These are phyloP conservation scores for Groenewaldozyma auringiensis DNA, from an alignment of 1,139 yeast species.

Conservation along the genomic window DNA sequence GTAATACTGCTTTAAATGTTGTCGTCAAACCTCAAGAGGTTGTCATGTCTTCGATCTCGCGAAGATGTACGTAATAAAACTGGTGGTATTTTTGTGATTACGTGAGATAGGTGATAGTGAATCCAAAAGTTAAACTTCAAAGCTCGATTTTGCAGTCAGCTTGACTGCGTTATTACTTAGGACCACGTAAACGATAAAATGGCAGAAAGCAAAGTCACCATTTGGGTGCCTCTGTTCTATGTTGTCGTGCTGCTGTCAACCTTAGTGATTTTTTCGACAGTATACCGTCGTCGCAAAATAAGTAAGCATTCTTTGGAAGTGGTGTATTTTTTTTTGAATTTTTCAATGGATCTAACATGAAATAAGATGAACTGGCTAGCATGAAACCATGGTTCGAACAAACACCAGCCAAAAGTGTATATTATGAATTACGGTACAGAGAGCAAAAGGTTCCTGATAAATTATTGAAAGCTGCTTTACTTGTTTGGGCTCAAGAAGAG, in stretches of 20 bases:
- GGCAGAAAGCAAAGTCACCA: slow-evolving; percentile 46
- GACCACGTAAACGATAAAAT: too few species aligned
- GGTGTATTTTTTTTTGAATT: slow-evolving; percentile 9
- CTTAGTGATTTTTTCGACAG: slow-evolving; percentile 64
- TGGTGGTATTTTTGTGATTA: too few species aligned
- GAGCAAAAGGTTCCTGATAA: slow-evolving; percentile 67
- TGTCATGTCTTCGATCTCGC: too few species aligned
- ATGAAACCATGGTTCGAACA: slow-evolving; percentile 65
- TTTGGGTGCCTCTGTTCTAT: slow-evolving; percentile 77
- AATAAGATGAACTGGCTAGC: slow-evolving; percentile 39
- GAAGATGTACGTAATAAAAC: too few species aligned
- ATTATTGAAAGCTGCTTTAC: slow-evolving; percentile 75
- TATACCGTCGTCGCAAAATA: slow-evolving; percentile 57
- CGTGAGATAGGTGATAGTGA: too few species aligned
- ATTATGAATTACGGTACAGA: slow-evolving; percentile 46
- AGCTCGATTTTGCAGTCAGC: too few species aligned
- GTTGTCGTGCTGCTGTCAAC: slow-evolving; percentile 63
- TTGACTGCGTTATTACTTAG: too few species aligned
- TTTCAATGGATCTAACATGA: slow-evolving; percentile 4
- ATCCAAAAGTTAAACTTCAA: too few species aligned
- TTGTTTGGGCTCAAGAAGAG: slow-evolving; percentile 67
- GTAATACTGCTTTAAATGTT: too few species aligned
- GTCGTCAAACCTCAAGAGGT: too few species aligned
- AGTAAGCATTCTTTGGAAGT: too few species aligned
- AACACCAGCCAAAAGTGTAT: slow-evolving; percentile 59